phyloP scores from a whole-genome alignment of 148 eudicot species.

The Selenicereus undatus region DNA sequence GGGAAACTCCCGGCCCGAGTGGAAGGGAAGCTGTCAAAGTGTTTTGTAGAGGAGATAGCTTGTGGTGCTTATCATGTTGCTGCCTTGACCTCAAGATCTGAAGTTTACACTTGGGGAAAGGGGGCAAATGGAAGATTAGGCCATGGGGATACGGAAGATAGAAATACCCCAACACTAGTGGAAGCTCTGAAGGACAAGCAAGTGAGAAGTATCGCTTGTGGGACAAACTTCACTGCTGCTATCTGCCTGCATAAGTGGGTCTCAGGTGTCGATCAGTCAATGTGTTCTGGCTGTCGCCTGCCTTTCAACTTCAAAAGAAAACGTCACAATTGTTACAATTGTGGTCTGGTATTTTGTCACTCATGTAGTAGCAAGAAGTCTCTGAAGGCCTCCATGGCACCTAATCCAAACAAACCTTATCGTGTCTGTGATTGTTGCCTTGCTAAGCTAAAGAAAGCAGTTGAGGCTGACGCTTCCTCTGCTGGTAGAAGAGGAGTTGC shows the following conservation, averaged over 20 bases:
- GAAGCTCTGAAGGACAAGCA: conserved; percentile 94
- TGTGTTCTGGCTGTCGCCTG: conserved; percentile 94
- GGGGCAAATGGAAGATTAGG: conserved; percentile 95
- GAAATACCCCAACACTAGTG: conserved; percentile 73
- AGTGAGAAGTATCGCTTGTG: conserved; percentile 91
- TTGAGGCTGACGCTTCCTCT: conserved; percentile 60
- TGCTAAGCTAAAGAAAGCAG: conserved; percentile 64
- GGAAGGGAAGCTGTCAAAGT: conserved; percentile 72
- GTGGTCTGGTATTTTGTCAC: conserved; percentile 95
- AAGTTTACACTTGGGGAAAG: conserved; percentile 98
- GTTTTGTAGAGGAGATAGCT: conserved; percentile 90
- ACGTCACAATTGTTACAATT: conserved; percentile 95
- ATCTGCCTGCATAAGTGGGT: conserved; percentile 99
- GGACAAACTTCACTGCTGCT: conserved; percentile 90
- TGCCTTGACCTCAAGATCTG: conserved; percentile 82
- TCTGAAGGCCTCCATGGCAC: conserved; percentile 93
- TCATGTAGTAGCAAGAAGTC: conserved; percentile 97
- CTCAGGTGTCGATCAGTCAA: conserved; percentile 92
- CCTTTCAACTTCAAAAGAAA: conserved; percentile 96
- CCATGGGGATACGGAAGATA: conserved; percentile 88
- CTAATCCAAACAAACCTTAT: conserved; percentile 90
- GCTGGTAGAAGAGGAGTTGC: conserved; percentile 66
- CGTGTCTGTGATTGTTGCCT: conserved; percentile 96
- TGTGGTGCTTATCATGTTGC: conserved; percentile 98
- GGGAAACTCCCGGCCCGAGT: conserved; percentile 79